phyloP scores from a whole-genome alignment of 2,329 filamentous ascomycete genomes.

The Phyllosticta capitalensis region DNA sequence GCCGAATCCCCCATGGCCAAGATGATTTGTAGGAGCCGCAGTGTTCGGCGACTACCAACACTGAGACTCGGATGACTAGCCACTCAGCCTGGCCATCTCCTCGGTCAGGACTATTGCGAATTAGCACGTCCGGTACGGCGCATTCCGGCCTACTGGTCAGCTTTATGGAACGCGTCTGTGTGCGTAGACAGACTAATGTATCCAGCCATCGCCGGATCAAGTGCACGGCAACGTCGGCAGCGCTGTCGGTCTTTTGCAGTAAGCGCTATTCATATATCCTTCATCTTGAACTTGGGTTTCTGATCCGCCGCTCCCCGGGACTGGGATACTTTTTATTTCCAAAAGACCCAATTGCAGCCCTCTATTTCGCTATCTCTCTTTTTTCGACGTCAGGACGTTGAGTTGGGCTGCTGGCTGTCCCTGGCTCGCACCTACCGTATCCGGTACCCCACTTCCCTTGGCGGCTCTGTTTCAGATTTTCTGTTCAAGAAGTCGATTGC shows the following conservation, averaged over 20 bases:
- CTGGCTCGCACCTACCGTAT: background rate
- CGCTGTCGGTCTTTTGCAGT: background rate
- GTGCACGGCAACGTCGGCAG: background rate
- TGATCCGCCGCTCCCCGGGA: background rate
- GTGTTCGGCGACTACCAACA: background rate
- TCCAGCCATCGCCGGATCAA: background rate
- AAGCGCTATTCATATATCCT: background rate
- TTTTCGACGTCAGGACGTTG: background rate
- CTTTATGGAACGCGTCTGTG: background rate
- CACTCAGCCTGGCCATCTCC: background rate
- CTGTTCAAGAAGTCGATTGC: background rate
- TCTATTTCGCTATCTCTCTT: background rate
- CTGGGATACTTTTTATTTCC: background rate
- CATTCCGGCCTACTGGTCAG: background rate
- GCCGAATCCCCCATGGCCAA: background rate
- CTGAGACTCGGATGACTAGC: background rate
- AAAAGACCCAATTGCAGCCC: background rate
- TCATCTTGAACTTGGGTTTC: background rate
- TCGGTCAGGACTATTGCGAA: background rate
- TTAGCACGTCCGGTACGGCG: background rate
- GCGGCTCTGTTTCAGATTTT: background rate
- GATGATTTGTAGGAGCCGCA: background rate
- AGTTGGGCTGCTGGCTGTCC: background rate
- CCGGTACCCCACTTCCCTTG: background rate
- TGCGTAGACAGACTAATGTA: background rate